Evolutionary conservation across 2,329 filamentous ascomycete species (phyloP), one percentile per base, ranked within the genome.

Genomic region (Ceratocystis diversiconidia): DNA sequence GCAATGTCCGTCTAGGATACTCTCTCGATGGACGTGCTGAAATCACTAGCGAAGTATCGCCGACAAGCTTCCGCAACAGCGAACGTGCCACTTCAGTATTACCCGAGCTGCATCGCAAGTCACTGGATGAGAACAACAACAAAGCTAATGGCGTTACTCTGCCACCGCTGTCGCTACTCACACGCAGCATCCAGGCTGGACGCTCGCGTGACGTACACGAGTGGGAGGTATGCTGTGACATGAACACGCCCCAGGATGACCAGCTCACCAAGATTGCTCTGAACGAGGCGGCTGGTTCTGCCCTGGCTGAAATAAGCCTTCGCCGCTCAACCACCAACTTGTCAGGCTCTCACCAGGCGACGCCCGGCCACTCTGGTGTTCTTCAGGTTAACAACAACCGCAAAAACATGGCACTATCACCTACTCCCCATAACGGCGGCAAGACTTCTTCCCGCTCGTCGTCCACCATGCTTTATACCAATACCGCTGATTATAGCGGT

Each of bases 21-120:
- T 94, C 90, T 19, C 81, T 92, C 41, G 90, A 96, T 72, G 92
- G 92, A 70, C 92, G 92, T 72, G 92, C 92, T n/a, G 88, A 92
- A 71, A 80, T 96, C 63, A 84, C 92, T 25, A 81, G 86, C 68
- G 84, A 87, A 69, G 79, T 81, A 36, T 87, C 87, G 2, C 88
- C 89, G 2, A 89, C 87, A 1, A 86, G 85, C 63, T 71, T 72
- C 64, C 70, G 80, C 76, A 67, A 79, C 74, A 68, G 79, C 77
- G 71, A 76, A 73, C 69, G 79, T 74, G 8, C 25, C 1, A 59
- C 12, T 36, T 65, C 81, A 43, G 76, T 76, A 15, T 75, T 82
- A 19, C 77, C 78, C 22, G 76, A 78, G 19, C 74, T 80, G 48
- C 79, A 80, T 50, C 75, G 77, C 55, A 59, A 36, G 28, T n/a